Evolutionary conservation across 352 stramenopile species (phyloP).

Genomic region (Globisporangium ultimum): DNA sequence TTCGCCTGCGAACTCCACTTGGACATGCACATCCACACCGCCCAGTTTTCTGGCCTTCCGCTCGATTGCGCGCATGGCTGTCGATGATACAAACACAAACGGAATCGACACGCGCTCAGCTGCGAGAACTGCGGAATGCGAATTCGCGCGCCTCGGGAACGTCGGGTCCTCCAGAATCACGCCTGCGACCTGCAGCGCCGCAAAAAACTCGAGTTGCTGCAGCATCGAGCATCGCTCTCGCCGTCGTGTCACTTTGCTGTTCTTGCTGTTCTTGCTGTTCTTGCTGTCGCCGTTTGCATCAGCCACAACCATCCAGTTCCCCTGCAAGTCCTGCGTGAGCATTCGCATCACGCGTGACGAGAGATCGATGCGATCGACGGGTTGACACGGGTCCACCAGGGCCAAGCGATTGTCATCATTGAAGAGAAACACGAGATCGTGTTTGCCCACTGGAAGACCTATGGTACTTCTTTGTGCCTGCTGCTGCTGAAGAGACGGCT

Average conservation of each 20-base stretch:
- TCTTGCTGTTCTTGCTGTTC: too few relatives aligned
- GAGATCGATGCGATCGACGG: neutral
- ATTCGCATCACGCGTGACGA: neutral
- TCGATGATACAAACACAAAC: slow-evolving; percentile 39
- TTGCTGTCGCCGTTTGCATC: too few relatives aligned
- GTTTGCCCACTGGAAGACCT: slow-evolving; percentile 38
- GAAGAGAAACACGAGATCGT: slow-evolving; percentile 26
- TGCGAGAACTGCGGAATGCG: slow-evolving; percentile 11
- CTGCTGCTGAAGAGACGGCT: neutral
- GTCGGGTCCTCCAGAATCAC: slow-evolving; percentile 43
- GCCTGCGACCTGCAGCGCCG: slow-evolving; percentile 23
- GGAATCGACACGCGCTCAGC: slow-evolving; percentile 30
- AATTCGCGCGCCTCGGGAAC: slow-evolving; percentile 22
- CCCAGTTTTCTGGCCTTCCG: slow-evolving; percentile 3
- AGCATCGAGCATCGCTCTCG: slow-evolving; percentile 26
- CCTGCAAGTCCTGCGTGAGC: slow-evolving; percentile 13
- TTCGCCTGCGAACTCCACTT: slow-evolving; percentile 61
- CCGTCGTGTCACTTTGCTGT: too few relatives aligned
- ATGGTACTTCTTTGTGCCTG: slow-evolving; percentile 9
- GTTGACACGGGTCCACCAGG: slow-evolving; percentile 35
- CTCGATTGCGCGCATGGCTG: neutral
- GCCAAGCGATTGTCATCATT: slow-evolving; percentile 5
- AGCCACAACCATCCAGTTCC: slow-evolving; percentile 21
- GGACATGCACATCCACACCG: slow-evolving; percentile 29
- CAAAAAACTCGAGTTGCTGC: slow-evolving; percentile 44